phyloP scores from a whole-genome alignment of 83 land plant genomes.

The Isoetes engelmannii region DNA sequence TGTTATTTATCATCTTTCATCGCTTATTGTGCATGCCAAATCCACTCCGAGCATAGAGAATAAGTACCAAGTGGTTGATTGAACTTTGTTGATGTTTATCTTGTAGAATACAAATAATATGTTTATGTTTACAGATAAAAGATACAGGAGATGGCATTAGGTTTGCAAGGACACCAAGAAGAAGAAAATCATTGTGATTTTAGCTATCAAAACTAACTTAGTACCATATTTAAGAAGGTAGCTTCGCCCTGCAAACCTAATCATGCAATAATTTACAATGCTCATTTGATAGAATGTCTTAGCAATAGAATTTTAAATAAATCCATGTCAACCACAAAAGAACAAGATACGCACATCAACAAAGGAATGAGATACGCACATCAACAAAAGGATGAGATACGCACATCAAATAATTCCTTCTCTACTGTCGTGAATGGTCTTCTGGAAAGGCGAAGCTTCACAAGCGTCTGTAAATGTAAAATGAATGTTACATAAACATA shows the following conservation, averaged over 20 bases:
- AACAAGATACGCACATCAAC: neutral
- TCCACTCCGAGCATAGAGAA: no score
- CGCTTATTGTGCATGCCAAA: no score
- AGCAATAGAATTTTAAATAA: neutral
- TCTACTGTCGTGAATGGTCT: constrained; percentile 44
- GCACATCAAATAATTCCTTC: constrained; percentile 57
- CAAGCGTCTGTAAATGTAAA: constrained; percentile 45
- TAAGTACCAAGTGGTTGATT: no score
- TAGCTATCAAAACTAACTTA: neutral
- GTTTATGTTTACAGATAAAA: no score
- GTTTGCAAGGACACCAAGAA: no score
- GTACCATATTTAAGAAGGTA: neutral
- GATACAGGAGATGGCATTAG: no score
- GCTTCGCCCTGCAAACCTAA: neutral
- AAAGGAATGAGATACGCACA: constrained; percentile 21
- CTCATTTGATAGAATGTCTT: neutral
- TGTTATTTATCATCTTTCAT: no score
- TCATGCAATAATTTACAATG: neutral
- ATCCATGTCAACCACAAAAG: neutral
- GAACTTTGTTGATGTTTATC: no score
- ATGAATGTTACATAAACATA: neutral
- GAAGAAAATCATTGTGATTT: neutral
- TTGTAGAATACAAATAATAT: no score
- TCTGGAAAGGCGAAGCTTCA: constrained; percentile 77
- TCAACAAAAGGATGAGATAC: neutral